Evolutionary conservation across 2,329 filamentous ascomycete species (phyloP).

Genomic region (Trichoderma harzianum): DNA sequence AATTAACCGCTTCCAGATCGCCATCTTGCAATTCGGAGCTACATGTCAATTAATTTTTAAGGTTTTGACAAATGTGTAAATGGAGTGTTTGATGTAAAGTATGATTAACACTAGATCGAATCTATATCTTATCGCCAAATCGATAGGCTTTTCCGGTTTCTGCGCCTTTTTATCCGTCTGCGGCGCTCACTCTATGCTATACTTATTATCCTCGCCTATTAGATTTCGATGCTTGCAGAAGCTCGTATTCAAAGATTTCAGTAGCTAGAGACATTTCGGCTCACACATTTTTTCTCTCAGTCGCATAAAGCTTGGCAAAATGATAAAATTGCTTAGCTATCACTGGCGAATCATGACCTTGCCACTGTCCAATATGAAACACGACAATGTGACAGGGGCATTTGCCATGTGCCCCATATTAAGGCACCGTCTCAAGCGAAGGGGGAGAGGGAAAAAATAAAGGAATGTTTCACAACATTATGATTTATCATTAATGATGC

Average conservation of each 20-base stretch:
- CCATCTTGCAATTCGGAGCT: not conserved
- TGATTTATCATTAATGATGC: slow-evolving; percentile 14
- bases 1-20: not conserved
- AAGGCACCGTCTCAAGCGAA: slow-evolving; percentile 10
- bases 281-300: not conserved
- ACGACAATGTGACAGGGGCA: slow-evolving; percentile 3
- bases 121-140: not conserved
- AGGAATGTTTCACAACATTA: slow-evolving; percentile 13
- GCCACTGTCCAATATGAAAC: slow-evolving; percentile 13
- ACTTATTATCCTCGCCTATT: not conserved
- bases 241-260: slow-evolving; percentile 5
- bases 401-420: slow-evolving; percentile 9
- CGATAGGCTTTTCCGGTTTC: not conserved
- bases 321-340: slow-evolving; percentile 14
- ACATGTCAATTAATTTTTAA: not conserved
- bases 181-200: not conserved
- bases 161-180: not conserved
- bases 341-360: slow-evolving; percentile 12
- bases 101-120: not conserved
- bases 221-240: not conserved
- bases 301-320: slow-evolving; percentile 12
- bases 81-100: not conserved
- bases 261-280: not conserved
- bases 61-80: not conserved
- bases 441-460: not conserved